Percentiles rank a stretch among this genome's conserved stretches.
Evolutionary conservation across 139 green algal species (phyloP).

Genomic region (Mesotaenium endlicherianum): DNA sequence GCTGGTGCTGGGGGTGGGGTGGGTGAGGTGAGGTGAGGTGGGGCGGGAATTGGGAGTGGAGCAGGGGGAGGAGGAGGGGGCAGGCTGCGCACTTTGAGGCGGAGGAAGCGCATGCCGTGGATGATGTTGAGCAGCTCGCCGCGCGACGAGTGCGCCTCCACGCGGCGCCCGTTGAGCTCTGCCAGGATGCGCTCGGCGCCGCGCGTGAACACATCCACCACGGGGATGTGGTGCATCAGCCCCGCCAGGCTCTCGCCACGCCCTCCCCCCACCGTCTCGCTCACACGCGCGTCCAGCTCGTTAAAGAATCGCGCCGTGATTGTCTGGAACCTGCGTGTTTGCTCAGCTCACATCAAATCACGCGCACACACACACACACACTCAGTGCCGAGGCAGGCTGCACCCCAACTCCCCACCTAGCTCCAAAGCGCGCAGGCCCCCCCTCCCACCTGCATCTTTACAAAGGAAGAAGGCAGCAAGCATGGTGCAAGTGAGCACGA

Average conservation of each 20-base stretch:
- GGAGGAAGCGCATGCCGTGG: conserved; percentile 42
- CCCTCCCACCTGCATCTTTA: too few relatives aligned
- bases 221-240: conserved; percentile 14
- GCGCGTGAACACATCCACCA: conserved; percentile 22
- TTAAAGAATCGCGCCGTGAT: conserved; percentile 27
- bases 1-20: too few relatives aligned
- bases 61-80: neutral
- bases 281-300: conserved; percentile 18
- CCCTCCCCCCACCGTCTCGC: neutral
- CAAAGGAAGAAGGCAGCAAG: neutral
- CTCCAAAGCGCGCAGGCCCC: too few relatives aligned
- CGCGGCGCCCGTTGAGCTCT: conserved; percentile 16
- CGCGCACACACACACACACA: too few relatives aligned
- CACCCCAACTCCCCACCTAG: too few relatives aligned
- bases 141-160: neutral
- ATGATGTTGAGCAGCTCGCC: conserved; percentile 40
- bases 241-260: neutral
- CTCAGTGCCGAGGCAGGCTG: too few relatives aligned
- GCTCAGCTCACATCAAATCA: too few relatives aligned
- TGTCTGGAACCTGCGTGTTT: conserved; percentile 28
- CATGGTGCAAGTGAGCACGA: neutral
- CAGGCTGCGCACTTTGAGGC: conserved; percentile 13
- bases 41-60: too few relatives aligned
- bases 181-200: neutral
- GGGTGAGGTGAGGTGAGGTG: too few relatives aligned